Conservation (phyloP, 108 stramenopile species). For the Aureococcus anophagefferens region DNA sequence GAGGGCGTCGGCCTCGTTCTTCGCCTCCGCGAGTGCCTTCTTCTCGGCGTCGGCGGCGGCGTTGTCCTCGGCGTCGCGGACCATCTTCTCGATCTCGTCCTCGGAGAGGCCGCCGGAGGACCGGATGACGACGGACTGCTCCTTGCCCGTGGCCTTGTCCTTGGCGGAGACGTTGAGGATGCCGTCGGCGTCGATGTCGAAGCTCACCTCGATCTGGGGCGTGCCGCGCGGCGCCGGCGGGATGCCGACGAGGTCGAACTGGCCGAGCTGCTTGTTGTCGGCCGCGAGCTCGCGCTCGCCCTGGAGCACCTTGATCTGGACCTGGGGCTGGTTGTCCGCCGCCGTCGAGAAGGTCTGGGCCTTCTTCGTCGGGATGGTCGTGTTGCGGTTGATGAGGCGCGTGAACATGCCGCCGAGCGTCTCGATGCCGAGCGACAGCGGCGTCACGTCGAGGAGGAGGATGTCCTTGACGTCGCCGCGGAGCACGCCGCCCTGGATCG, state of each 20-base stretch:
- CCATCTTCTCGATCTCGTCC: conserved; percentile 97
- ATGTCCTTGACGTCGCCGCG: conserved; percentile 99
- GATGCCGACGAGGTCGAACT: conserved; percentile 97
- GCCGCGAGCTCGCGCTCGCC: conserved; percentile 99
- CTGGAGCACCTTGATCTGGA: conserved; percentile 92
- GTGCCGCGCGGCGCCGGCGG: conserved; percentile 97
- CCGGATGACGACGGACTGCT: conserved; percentile 94
- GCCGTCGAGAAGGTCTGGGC: conserved; percentile 97
- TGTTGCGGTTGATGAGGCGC: conserved; percentile 95
- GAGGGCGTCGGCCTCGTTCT: conserved; percentile 90
- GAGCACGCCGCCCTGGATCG: conserved; percentile 98
- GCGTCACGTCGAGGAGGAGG: conserved; percentile 94
- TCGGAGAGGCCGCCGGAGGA: conserved; percentile 88
- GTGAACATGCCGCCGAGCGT: conserved; percentile 99
- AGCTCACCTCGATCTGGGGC: conserved; percentile 98
- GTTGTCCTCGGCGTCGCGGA: conserved; percentile 95
- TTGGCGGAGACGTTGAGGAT: conserved; percentile 94
- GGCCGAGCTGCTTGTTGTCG: conserved; percentile 96
- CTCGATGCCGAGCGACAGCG: conserved; percentile 96
- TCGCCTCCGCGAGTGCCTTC: conserved; percentile 83
- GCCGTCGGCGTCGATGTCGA: conserved; percentile 99
- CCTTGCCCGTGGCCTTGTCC: conserved; percentile 99
- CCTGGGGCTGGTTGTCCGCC: conserved; percentile 93
- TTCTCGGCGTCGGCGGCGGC: conserved; percentile 84
- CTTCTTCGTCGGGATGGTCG: conserved; percentile 99